Evolutionary conservation across 2,329 filamentous ascomycete genomes (phyloP).

Genomic region (Colletotrichum godetiae): DNA sequence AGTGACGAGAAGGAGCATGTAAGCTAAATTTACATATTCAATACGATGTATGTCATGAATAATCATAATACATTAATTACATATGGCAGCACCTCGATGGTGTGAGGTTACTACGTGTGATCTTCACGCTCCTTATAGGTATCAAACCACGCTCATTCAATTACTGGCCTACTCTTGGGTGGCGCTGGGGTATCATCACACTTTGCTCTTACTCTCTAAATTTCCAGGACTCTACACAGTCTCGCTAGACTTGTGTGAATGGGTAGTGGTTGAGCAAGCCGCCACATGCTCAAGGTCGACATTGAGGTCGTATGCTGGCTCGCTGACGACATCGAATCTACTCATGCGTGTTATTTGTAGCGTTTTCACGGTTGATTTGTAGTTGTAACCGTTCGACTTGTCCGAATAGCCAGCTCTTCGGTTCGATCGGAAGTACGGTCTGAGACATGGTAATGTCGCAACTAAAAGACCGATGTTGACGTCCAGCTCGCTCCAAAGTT

Average conservation of each 20-base stretch:
- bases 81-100: no score
- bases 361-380: constrained; percentile 23
- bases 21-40: no score
- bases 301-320: not conserved
- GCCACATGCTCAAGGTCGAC: constrained; percentile 12
- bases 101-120: no score
- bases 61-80: no score
- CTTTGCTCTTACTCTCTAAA: not conserved
- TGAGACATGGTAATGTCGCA: constrained; percentile 23
- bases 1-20: not conserved
- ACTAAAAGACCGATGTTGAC: constrained; percentile 28
- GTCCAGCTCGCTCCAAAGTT: constrained; percentile 28
- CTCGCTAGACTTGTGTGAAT: not conserved
- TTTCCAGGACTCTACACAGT: not conserved
- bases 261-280: not conserved
- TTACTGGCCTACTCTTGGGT: not conserved
- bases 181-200: not conserved
- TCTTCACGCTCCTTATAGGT: not conserved
- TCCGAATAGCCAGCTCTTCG: constrained; percentile 13
- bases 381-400: constrained; percentile 24
- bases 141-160: not conserved
- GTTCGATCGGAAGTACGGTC: constrained; percentile 31
- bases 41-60: no score
- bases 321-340: constrained; percentile 15
- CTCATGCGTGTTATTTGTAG: not conserved